Evolutionary conservation across 768 basidiomycete genomes (phyloP).

Genomic region (Sistotremastrum niveocremeum): DNA sequence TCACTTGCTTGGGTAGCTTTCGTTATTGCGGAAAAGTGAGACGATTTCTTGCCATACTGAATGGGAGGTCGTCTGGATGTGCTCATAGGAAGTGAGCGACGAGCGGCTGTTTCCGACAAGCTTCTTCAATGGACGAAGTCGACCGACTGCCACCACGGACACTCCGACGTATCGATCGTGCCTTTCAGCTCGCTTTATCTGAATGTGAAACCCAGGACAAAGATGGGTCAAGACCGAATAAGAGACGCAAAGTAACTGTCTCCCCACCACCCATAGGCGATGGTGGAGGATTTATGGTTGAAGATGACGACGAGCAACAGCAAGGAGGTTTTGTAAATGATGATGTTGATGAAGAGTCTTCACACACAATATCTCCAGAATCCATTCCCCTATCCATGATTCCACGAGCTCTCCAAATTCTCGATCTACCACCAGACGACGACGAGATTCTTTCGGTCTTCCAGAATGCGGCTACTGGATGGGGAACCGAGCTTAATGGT

Average conservation of each 20-base stretch:
- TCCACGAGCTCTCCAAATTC: slow-evolving; percentile 44
- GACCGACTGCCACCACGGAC: too few species aligned
- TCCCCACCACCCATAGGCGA: background rate
- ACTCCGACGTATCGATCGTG: slow-evolving; percentile 36
- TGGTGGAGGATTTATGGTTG: slow-evolving; percentile 7
- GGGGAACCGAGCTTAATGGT: slow-evolving; percentile 26
- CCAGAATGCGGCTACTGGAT: slow-evolving; percentile 61
- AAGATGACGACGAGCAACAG: slow-evolving; percentile 1
- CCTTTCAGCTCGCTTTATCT: slow-evolving; percentile 26
- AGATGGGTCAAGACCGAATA: slow-evolving; percentile 1
- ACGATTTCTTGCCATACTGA: too few species aligned
- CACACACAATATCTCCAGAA: slow-evolving; percentile 8
- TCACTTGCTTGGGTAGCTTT: too few species aligned
- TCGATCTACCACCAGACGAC: slow-evolving; percentile 51
- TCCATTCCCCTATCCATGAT: slow-evolving; percentile 43
- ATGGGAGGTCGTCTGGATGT: too few species aligned
- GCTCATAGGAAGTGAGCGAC: too few species aligned
- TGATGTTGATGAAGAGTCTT: slow-evolving; percentile 20
- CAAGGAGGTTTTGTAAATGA: slow-evolving; percentile 8
- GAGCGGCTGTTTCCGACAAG: too few species aligned
- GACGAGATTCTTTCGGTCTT: slow-evolving; percentile 51
- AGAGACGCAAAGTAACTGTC: background rate
- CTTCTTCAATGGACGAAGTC: too few species aligned
- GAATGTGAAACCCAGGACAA: slow-evolving; percentile 1
- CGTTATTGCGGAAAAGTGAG: too few species aligned